Conservation (phyloP, 495 filamentous ascomycete species). For the Pyrenula massariospora region DNA sequence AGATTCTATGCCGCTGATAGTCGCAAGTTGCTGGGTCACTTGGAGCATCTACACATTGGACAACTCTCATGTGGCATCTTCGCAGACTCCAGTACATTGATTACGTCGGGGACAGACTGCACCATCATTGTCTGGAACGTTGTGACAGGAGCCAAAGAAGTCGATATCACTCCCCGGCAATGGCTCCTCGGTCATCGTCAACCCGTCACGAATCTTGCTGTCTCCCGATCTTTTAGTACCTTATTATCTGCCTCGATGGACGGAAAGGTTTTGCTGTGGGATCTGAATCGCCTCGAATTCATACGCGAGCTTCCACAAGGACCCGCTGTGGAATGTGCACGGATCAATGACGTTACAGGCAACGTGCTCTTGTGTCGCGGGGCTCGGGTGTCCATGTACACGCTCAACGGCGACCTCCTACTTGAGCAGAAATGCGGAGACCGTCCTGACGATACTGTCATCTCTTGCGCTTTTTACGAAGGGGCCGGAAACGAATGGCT, state of each 20-base stretch:
- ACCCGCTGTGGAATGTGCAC: constrained; percentile 51
- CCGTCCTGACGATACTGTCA: constrained; percentile 57
- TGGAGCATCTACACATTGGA: constrained; percentile 85
- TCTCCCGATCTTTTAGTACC: constrained; percentile 76
- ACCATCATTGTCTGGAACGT: constrained; percentile 74
- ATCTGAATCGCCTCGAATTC: constrained; percentile 79
- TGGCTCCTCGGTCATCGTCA: constrained; percentile 83
- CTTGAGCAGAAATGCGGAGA: constrained; percentile 70
- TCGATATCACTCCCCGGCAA: constrained; percentile 70
- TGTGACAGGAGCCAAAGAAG: constrained; percentile 47
- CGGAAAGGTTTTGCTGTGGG: constrained; percentile 81
- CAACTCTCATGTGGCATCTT: constrained; percentile 73
- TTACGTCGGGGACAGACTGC: constrained; percentile 86
- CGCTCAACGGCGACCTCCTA: constrained; percentile 73
- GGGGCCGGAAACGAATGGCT: constrained; percentile 87
- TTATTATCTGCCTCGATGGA: constrained; percentile 71
- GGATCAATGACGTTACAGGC: constrained; percentile 81
- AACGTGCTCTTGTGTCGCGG: constrained; percentile 77
- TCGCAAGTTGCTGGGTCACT: constrained; percentile 65
- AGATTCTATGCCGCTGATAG: constrained; percentile 78
- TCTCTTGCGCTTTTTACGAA: constrained; percentile 87
- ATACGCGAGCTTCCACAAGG: constrained; percentile 58
- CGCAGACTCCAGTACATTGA: constrained; percentile 77
- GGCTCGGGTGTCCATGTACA: constrained; percentile 63
- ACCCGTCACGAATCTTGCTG: constrained; percentile 67